These are phyloP conservation scores for Sanghuangporus sanghuang DNA, from an alignment of 1,284 basidiomycete species.

Conservation along the genomic window DNA sequence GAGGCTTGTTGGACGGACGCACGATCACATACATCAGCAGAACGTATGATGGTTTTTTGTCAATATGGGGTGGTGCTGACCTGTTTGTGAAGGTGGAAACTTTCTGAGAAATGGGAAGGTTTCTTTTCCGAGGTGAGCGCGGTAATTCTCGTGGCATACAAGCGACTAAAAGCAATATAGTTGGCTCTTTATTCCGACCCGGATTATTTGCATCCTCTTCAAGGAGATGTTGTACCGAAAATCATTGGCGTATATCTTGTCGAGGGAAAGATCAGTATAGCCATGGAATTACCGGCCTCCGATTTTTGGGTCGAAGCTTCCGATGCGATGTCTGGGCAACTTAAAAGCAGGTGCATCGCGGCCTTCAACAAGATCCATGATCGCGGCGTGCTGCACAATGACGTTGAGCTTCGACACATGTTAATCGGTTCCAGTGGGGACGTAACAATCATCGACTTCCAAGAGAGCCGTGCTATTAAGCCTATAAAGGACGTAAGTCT, in stretches of 20 bases:
- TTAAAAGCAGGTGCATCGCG: conserved; percentile 44
- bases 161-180: conserved; percentile 20
- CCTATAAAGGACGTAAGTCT: conserved; percentile 35
- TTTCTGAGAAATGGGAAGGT: conserved; percentile 17
- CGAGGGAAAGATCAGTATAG: conserved; percentile 36
- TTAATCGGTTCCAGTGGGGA: conserved; percentile 51
- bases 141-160: not conserved
- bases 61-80: not conserved
- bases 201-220: conserved; percentile 42
- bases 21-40: conserved; percentile 43
- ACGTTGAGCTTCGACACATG: conserved; percentile 47
- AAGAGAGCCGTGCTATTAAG: conserved; percentile 37
- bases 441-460: conserved; percentile 55
- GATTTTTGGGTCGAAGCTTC: conserved; percentile 55
- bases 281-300: conserved; percentile 48
- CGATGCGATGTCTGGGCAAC: conserved; percentile 41
- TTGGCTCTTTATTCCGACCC: conserved; percentile 39
- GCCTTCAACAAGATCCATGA: conserved; percentile 46
- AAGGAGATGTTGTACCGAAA: conserved; percentile 47
- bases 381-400: conserved; percentile 45
- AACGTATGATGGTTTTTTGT: conserved; percentile 31
- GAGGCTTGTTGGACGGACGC: conserved; percentile 29
- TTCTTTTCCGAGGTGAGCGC: conserved; percentile 23
- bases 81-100: conserved; percentile 20
- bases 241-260: conserved; percentile 46